Percentiles rank a stretch among this genome's conserved stretches.
These are phyloP conservation scores for Hyaloperonospora brassicae DNA, from an alignment of 352 stramenopile species.

Conservation along the genomic window DNA sequence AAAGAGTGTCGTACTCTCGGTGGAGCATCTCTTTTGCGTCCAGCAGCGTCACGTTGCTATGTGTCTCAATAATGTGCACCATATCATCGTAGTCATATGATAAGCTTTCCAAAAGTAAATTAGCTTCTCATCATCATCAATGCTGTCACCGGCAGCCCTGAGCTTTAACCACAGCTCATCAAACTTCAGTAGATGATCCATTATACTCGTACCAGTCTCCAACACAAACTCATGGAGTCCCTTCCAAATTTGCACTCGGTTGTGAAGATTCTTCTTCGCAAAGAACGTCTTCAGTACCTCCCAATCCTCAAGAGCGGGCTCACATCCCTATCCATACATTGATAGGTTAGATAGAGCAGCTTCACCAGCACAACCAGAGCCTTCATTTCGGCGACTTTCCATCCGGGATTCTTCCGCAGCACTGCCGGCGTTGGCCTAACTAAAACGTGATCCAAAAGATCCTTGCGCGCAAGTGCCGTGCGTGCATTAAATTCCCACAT, in stretches of 20 bases:
- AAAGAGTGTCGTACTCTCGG: not conserved
- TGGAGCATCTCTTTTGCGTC: not conserved
- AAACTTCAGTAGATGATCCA: not conserved
- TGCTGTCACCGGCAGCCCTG: not conserved
- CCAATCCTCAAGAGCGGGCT: conserved; percentile 7
- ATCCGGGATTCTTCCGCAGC: no score
- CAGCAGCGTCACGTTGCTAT: not conserved
- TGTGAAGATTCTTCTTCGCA: no score
- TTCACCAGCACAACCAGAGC: not conserved
- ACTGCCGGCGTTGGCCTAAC: no score
- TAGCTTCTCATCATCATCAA: not conserved
- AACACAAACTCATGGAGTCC: no score
- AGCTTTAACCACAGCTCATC: not conserved
- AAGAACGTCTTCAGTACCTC: not conserved
- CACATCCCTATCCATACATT: not conserved
- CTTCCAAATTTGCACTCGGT: no score
- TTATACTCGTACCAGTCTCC: not conserved
- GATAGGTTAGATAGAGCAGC: not conserved
- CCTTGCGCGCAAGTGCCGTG: not conserved
- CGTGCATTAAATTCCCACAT: not conserved
- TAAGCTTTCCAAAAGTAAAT: not conserved
- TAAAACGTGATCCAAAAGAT: no score
- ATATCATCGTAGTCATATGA: not conserved
- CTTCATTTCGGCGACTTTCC: no score
- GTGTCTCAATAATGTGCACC: not conserved